Evolutionary conservation across 2,329 filamentous ascomycete genomes (phyloP), one percentile per base, ranked within the genome.

Genomic region (Fusarium drepaniforme): DNA sequence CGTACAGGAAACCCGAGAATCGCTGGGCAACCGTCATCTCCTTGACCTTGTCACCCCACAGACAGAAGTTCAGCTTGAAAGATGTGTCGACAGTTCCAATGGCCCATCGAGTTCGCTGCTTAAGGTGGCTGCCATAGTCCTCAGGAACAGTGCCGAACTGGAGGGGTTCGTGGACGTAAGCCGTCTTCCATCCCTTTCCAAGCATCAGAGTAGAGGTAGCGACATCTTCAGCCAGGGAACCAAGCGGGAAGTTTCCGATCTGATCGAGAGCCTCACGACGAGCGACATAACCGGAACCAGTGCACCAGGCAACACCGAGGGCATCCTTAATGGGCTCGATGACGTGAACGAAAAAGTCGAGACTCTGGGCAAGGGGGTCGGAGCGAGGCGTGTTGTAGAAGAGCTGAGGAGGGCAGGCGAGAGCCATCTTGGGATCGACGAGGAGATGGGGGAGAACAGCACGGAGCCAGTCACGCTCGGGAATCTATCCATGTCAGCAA

Each of bases 301-400:
- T 90, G 75, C 90, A 91, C 87, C 90, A 90, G n/a, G 90, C 90
- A 6, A 90, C 88, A 60, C 87, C 85, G 53, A 87, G 81, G n/a
- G 85, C 77, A 68, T 87, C 85, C 82, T 87, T 87, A 80, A 87
- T 86, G 37, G 85, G 85, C 78, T 87, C 85, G 44, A 86, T 86
- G 35, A 87, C 81, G 78, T 90, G 88, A 12, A 90, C 88, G 78
- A 91, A 91, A 71, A 88, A 87, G 76, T 90, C 87, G 51, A 91
- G 85, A 78, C 86, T 88, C 78, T 91, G 90, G 2, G 86, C 85
- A 8, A 92, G 85, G 16, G 89, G 89, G 64, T 92, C 91, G 8
- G 87, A 87, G 0, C 82, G 81, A 7, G 90, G 90, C 5, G 89
- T 87, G 78, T 92, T 91, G 84, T 92, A 92, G 81, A 91, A 92